These are phyloP conservation scores for Apiotrichum domesticum DNA, from an alignment of 1,284 basidiomycete species.

Conservation along the genomic window DNA sequence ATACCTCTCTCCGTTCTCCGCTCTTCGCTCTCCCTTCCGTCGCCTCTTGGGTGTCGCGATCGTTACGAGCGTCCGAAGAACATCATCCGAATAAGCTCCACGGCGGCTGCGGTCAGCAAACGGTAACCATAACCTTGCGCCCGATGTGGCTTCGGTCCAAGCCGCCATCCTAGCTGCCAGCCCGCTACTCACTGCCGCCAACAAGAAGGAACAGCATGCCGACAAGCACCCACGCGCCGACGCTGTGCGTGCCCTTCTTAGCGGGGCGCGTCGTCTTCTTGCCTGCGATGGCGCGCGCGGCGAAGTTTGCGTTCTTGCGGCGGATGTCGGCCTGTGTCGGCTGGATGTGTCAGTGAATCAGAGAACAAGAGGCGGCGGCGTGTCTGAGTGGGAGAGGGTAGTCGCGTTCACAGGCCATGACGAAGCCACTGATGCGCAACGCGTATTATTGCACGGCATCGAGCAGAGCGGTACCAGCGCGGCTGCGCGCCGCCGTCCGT, in stretches of 20 bases:
- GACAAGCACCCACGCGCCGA: slow-evolving; percentile 35
- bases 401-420: too few relatives aligned
- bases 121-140: not conserved
- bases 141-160: not conserved
- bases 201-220: slow-evolving; percentile 40
- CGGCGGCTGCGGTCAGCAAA: slow-evolving; percentile 27
- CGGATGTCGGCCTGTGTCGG: slow-evolving; percentile 41
- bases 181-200: slow-evolving; percentile 38
- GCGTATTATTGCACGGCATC: too few relatives aligned
- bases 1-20: too few relatives aligned
- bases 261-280: slow-evolving; percentile 38
- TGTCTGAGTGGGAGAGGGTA: too few relatives aligned
- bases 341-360: slow-evolving; percentile 12
- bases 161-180: too few relatives aligned
- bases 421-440: too few relatives aligned
- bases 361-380: too few relatives aligned
- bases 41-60: too few relatives aligned
- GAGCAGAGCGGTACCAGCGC: too few relatives aligned
- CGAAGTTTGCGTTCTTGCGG: slow-evolving; percentile 44
- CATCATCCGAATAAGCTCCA: slow-evolving; percentile 36
- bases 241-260: slow-evolving; percentile 23
- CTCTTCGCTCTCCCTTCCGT: too few relatives aligned
- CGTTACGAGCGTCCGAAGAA: slow-evolving; percentile 22
- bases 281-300: slow-evolving; percentile 35
- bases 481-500: too few relatives aligned